Conservation (phyloP, 2,329 filamentous ascomycete species). For the Aspergillus oerlinghausenensis region DNA sequence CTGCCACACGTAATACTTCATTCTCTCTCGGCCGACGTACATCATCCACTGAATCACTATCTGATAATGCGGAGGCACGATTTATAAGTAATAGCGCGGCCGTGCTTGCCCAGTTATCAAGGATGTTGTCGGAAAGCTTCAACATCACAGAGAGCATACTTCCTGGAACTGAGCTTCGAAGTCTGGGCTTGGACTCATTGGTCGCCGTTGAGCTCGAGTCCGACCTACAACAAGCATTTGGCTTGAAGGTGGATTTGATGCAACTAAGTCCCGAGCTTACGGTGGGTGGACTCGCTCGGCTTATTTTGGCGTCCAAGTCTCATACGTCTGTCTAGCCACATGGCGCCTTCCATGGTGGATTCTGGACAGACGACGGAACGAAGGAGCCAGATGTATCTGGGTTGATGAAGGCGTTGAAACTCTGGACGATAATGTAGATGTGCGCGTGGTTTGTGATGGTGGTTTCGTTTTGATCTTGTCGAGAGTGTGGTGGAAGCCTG, state of each 20-base stretch:
- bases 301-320: neutral
- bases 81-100: neutral
- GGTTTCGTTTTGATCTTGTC: neutral
- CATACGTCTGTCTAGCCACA: neutral
- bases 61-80: neutral
- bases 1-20: neutral
- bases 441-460: neutral
- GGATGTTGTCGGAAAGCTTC: neutral
- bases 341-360: neutral
- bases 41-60: neutral
- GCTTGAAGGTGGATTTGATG: neutral
- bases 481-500: neutral
- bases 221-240: neutral
- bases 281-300: neutral
- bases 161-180: neutral
- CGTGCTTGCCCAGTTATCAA: neutral
- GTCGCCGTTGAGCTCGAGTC: slow-evolving; percentile 1
- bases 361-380: neutral
- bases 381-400: neutral
- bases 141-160: neutral
- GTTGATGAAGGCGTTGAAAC: neutral
- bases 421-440: no score
- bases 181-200: slow-evolving; percentile 1
- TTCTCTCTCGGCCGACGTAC: neutral
- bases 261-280: neutral